Evolutionary conservation across 805 yeast species (phyloP), one percentile per base, ranked within the genome.

Genomic region (Pichia kluyveri): DNA sequence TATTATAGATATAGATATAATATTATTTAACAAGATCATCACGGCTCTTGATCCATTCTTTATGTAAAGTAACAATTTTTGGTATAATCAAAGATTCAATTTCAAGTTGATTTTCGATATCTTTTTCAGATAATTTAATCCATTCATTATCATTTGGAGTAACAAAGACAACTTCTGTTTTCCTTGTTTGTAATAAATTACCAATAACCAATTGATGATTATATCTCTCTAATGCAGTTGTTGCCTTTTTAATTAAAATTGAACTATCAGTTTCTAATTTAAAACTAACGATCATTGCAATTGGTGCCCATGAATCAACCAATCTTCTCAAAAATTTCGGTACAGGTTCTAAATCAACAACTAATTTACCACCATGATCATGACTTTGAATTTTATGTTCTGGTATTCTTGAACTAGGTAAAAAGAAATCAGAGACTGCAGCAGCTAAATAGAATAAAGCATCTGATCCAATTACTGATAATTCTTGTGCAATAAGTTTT

Each of bases 141-240:
- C 89, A 82, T 11, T 59, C 51, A 3, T 64, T 63, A 8, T 61
- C 63, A 5, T 72, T 72, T 1, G 71, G 71, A 3, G 77, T 75
- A 4, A 93, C 96, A 62, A 93, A 86, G 2, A 87, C 89, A 38
- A 93, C 96, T 61, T 89, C 90, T 48, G 71, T 70, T 65, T 89
- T 91, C 60, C 99, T 79, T 0, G 95, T 83, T 60, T 90, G 96
- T 53, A 93, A 69, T 54, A 93, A 68, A 60, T 93, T 93, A 4
- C 99, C 99, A 62, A 93, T 89, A 12, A 93, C 99, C 46, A 93
- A 69, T 65, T 91, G 97, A 66, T 93, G 99, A 52, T 80, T 84
- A 65, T 93, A 93, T 50, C 96, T 73, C 28, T 78, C 78, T 50
- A 93, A 72, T 0, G 99, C 97, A 49, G 76, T 80, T 44, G 71